Evolutionary conservation across 1,284 basidiomycete species (phyloP), one percentile per base, ranked within the genome.

Genomic region (Puccinia sorghi): DNA sequence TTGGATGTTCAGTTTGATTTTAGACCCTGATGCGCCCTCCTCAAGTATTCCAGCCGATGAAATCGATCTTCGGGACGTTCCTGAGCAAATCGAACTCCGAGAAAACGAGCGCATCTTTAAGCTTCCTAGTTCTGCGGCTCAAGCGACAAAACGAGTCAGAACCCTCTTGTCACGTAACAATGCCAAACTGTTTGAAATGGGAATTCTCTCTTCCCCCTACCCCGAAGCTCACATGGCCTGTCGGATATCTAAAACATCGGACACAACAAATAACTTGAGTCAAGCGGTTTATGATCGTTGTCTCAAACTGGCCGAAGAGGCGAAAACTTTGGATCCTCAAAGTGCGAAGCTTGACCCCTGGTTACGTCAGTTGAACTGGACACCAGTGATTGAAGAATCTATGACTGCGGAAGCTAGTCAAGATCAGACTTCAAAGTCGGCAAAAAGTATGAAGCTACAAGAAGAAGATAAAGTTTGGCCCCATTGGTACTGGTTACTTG

Each of bases 401-500:
- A 78, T 11, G n/a, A 7, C 43, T 13, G 4, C 39, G 5, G 50
- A 52, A 41, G 20, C 25, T 32, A 25, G 5, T 64, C 66, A n/a
- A 73, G 41, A 20, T 78, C 41, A 59, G n/a, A 48, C 7, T 32
- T 27, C 39, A 46, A 66, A 80, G 57, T 27, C 54, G n/a, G 15
- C 32, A 52, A 48, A 17, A 77, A 64, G 12, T 32, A n/a, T 32
- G 8, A 39, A 41, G 32, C 25, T 72, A 43, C 73, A 17, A 25
- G 74, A 71, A 39, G 81, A 81, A 37, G 80, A 81, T 56, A 84
- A 77, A 59, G 74, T 84, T 78, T 89, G 89, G 89, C 96, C 95
- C 0, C 93, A 94, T 83, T 99, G 97, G 96, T 99, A 94, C 84
- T 96, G 92, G 93, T 94, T 98, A 54, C 88, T 94, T 4, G 80